Base-by-base conservation (phyloP, 2,329 filamentous ascomycete species). In the Lachnellula subtilissima region DNA sequence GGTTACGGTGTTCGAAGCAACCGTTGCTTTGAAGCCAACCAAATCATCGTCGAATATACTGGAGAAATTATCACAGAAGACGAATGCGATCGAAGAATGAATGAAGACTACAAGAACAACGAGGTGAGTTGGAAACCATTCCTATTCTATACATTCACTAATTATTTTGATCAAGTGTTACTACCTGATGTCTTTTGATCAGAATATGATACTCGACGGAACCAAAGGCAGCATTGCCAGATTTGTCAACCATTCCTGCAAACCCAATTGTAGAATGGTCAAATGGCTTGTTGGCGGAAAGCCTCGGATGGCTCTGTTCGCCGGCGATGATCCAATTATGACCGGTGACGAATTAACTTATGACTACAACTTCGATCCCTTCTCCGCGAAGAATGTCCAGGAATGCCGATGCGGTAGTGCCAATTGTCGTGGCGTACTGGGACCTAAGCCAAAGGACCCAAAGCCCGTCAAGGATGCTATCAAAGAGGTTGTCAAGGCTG, bases 31-130 rank as follows among this genome's bases (percentile, higher is more conserved):
- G 79, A 86, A 55, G 84, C 92, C 1, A 86, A 93, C 67, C 91
- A 97, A 74, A 96, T 99, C 70, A 97, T 99, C 69, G 93, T 97
- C 75, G 94, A 99, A 69, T 99, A 99, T 69, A 93, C 92, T 0
- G 94, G 94, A 42, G 94, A 99, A 73, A 97, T 99, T 64, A 96
- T 99, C 68, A 97, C 91, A 0, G 91, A 96, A 69, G 86, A 87
- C 32, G 94, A 99, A 71, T 96, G 92, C 68, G 91, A 97, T 70
- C 83, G 88, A 48, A 86, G 94, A 54, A 97, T 97, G 92, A 91
- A 89, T 57, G 88, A 93, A 60, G 82, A 88, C 57, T 99, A 99
- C 76, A 95, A 94, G 72, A 83, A 96, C 70, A 96, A 96, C 66
- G 87, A 94, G 75, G 91, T 96, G 71, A 72, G 84, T 72, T 35